These are phyloP conservation scores for Cercospora canescens DNA, from an alignment of 2,329 filamentous ascomycete genomes.

Conservation along the genomic window DNA sequence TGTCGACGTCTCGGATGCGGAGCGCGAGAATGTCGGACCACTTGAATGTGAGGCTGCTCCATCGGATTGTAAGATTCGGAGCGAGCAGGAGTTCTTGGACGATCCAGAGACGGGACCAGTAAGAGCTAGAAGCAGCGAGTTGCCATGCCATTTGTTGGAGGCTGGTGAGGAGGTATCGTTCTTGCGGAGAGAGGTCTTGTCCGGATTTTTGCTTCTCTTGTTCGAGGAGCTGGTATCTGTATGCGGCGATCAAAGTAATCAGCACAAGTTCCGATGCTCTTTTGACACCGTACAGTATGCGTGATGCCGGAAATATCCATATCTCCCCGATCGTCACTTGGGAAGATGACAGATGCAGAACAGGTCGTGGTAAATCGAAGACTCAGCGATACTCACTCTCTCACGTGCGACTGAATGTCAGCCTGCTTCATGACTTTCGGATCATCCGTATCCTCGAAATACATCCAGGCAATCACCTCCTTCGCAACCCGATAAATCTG, in stretches of 20 bases:
- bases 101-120: slow-evolving; percentile 11
- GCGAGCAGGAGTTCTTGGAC: slow-evolving; percentile 12
- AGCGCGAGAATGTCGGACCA: not conserved
- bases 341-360: too few relatives aligned
- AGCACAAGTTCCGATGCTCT: not conserved
- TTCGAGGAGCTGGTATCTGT: not conserved
- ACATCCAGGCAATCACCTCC: slow-evolving; percentile 17
- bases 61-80: slow-evolving; percentile 1
- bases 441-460: slow-evolving; percentile 10
- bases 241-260: not conserved
- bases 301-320: too few relatives aligned
- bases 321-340: too few relatives aligned
- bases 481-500: slow-evolving; percentile 19
- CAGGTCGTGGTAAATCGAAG: too few relatives aligned
- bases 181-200: not conserved
- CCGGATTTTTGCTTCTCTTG: not conserved
- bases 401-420: not conserved
- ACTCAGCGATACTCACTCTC: not conserved
- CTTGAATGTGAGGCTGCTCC: not conserved
- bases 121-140: slow-evolving; percentile 3
- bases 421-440: slow-evolving; percentile 6
- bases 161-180: not conserved
- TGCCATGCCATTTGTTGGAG: slow-evolving; percentile 4
- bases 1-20: not conserved
- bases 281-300: too few relatives aligned